These are phyloP conservation scores for Ogataea wickerhamii DNA, from an alignment of 805 yeast species.

Conservation along the genomic window DNA sequence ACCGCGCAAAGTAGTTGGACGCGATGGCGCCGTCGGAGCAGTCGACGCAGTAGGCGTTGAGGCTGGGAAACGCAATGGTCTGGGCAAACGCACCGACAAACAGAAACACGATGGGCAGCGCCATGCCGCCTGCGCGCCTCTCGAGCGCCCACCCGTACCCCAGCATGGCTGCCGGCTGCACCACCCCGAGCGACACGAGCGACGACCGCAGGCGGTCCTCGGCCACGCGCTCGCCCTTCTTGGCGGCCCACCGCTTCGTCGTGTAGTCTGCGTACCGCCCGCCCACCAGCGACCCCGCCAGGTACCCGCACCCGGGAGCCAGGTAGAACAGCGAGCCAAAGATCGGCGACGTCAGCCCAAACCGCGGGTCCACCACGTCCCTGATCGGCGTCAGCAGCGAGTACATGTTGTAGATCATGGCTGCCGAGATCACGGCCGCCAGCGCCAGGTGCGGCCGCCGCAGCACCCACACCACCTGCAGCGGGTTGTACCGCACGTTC, in stretches of 20 bases:
- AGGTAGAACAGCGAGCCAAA: conserved; percentile 51
- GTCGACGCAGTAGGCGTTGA: conserved; percentile 58
- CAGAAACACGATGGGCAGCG: conserved; percentile 48
- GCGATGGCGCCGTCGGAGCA: conserved; percentile 58
- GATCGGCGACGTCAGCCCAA: conserved; percentile 44
- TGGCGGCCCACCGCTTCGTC: conserved; percentile 41
- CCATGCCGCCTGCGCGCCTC: conserved; percentile 50
- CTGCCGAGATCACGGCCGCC: conserved; percentile 40
- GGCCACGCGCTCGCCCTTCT: conserved; percentile 42
- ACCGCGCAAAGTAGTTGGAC: conserved; percentile 49
- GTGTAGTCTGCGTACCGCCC: conserved; percentile 50
- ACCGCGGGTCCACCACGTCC: conserved; percentile 53
- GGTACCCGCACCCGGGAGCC: conserved; percentile 55
- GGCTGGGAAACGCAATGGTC: conserved; percentile 47
- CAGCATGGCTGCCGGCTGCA: conserved; percentile 43
- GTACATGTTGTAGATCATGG: conserved; percentile 49
- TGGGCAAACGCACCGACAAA: conserved; percentile 49
- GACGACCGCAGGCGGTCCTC: conserved; percentile 50
- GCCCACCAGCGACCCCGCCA: conserved; percentile 48
- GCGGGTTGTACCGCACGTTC: conserved; percentile 44
- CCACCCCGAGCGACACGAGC: conserved; percentile 37
- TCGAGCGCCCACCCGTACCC: conserved; percentile 55
- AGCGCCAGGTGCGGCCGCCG: conserved; percentile 41
- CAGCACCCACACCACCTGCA: conserved; percentile 41
- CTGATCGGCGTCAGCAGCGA: conserved; percentile 52